Evolutionary conservation across 2,329 filamentous ascomycete species (phyloP).

Genomic region (Nectriaceae sp.): DNA sequence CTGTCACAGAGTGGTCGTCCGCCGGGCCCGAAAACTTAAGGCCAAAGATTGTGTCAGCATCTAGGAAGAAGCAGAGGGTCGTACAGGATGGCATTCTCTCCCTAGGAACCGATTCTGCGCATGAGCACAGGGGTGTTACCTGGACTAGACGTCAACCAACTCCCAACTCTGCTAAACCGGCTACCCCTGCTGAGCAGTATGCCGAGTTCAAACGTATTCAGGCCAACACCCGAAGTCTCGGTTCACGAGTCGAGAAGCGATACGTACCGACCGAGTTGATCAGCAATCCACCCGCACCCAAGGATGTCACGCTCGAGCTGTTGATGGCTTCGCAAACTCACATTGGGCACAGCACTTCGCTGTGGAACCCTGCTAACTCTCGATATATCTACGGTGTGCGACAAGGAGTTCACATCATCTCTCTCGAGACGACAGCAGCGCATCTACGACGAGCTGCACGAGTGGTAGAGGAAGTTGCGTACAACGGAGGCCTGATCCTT

Average conservation of each 20-base stretch:
- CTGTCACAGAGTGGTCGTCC: conserved; percentile 2
- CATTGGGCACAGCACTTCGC: conserved; percentile 84
- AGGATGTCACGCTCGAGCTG: conserved; percentile 86
- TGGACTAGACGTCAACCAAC: conserved; percentile 36
- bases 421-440: conserved; percentile 83
- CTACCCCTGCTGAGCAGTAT: conserved; percentile 42
- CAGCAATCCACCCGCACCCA: conserved; percentile 70
- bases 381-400: conserved; percentile 92
- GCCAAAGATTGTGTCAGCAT: conserved; percentile 25
- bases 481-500: conserved; percentile 79
- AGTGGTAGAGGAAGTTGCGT: conserved; percentile 84
- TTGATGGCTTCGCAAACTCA: conserved; percentile 86
- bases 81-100: conserved; percentile 36
- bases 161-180: conserved; percentile 37
- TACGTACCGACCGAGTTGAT: conserved; percentile 70
- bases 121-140: conserved; percentile 33
- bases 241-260: conserved; percentile 50
- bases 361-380: conserved; percentile 94
- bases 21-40: conserved; percentile 17
- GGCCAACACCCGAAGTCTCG: conserved; percentile 48
- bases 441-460: conserved; percentile 92
- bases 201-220: conserved; percentile 40
- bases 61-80: conserved; percentile 36
- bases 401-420: conserved; percentile 89
- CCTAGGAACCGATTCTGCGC: conserved; percentile 36